A percentile compares a stretch with the other conserved stretches of the same genome.
Evolutionary conservation across 108 stramenopile genomes (phyloP).

Genomic region (Epithemia pelagica): DNA sequence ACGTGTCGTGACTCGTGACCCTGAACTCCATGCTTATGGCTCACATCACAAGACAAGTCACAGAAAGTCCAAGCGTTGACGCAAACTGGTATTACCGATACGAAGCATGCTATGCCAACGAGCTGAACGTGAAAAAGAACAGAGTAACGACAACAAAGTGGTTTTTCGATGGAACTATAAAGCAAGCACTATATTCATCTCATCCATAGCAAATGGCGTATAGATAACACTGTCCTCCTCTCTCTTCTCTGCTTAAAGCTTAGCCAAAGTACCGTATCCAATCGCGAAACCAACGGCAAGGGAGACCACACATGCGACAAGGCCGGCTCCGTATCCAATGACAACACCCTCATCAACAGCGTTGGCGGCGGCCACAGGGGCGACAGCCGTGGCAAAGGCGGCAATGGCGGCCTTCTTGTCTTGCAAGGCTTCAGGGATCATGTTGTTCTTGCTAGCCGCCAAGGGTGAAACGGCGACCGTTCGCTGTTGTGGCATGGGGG

Average conservation of each 20-base stretch:
- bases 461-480: constrained; percentile 40
- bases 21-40: too few relatives aligned
- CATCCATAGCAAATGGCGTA: too few relatives aligned
- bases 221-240: too few relatives aligned
- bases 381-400: constrained; percentile 82
- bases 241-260: constrained; percentile 55
- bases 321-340: constrained; percentile 81
- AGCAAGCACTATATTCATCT: too few relatives aligned
- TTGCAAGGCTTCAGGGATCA: constrained; percentile 28
- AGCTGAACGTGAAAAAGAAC: too few relatives aligned
- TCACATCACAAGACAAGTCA: too few relatives aligned
- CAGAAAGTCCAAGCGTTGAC: too few relatives aligned
- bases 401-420: constrained; percentile 70
- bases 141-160: too few relatives aligned
- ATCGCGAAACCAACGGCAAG: constrained; percentile 86
- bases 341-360: constrained; percentile 73
- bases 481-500: constrained; percentile 39
- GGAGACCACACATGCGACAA: constrained; percentile 82
- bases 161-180: too few relatives aligned
- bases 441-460: constrained; percentile 28
- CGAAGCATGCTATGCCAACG: too few relatives aligned
- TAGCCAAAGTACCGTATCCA: constrained; percentile 86
- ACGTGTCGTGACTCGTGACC: too few relatives aligned
- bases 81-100: too few relatives aligned
- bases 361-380: constrained; percentile 76